Evolutionary conservation across 352 stramenopile species (phyloP), one percentile per base, ranked within the genome.

Genomic region (Phytopythium chamaehyphon): DNA sequence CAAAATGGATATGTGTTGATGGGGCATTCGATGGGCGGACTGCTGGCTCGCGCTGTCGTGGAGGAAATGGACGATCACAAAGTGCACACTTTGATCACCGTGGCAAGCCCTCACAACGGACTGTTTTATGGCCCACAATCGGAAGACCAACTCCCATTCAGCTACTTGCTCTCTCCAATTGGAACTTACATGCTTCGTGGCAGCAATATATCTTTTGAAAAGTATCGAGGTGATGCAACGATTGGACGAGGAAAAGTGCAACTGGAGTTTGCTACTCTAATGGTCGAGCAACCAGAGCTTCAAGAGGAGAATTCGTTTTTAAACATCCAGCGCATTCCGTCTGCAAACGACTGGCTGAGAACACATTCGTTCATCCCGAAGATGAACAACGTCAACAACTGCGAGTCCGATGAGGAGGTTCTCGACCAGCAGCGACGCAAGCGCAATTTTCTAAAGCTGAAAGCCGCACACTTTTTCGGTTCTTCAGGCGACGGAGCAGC

Each of bases 51-150:
- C 16, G 66, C 63, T 6, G 71, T 85, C 11, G 48, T 82, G 19
- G 73, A 85, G 51, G 62, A 76, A 35, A 80, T 79, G 70, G 60
- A 84, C 42, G 70, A 82, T 46, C 73, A 84, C 64, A 70, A 71
- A 10, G 65, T 71, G 22, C 54, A 71, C 38, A 61, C 61, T 24
- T 53, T 82, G 36, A 62, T 84, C 44, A 77, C 61, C 53, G 55
- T 84, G 7, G 73, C 68, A 0, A 68, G 73, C 5, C 59, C 62
- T 2, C 68, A 80, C 37, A 83, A 82, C 52, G 70, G 73, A 23
- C 59, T 71, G 48, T 85, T 85, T 53, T 76, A 78, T 51, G 71
- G 71, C 1, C 71, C 69, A 0, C 71, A 83, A 40, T n/a, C 43
- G 0, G 57, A 33, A 26, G 72, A 83, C n/a, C n/a, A n/a, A n/a